These are phyloP conservation scores for Exutisphaerella laricina DNA, from an alignment of 2,329 filamentous ascomycete genomes.

Conservation along the genomic window DNA sequence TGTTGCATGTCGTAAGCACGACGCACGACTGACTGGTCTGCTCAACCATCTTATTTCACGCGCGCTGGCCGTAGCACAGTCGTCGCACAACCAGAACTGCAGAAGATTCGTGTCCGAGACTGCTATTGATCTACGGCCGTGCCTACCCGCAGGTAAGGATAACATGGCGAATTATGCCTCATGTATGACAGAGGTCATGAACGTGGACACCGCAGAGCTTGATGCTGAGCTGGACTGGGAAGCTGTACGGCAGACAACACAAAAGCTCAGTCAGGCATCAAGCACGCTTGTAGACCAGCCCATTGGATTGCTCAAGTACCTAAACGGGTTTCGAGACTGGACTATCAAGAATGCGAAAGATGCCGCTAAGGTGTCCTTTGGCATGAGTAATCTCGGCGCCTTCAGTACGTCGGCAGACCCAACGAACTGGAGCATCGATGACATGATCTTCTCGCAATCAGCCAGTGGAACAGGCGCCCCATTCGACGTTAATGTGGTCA, in stretches of 20 bases:
- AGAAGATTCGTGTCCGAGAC: conserved; percentile 37
- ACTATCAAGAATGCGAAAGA: conserved; percentile 36
- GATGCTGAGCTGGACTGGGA: conserved; percentile 30
- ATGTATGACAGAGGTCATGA: conserved; percentile 14
- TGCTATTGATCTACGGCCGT: conserved; percentile 40
- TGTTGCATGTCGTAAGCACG: conserved; percentile 29
- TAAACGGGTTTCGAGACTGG: conserved; percentile 39
- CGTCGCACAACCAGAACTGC: conserved; percentile 9
- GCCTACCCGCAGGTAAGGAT: conserved; percentile 29
- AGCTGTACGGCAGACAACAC: conserved; percentile 31
- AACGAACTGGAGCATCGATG: conserved; percentile 25
- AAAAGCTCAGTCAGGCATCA: conserved; percentile 31
- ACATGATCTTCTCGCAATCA: conserved; percentile 44
- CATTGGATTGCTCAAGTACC: conserved; percentile 41
- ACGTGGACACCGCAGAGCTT: not conserved
- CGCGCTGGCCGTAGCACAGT: conserved; percentile 33
- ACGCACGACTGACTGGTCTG: conserved; percentile 39
- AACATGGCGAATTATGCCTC: conserved; percentile 37
- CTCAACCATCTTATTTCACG: conserved; percentile 39
- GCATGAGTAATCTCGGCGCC: conserved; percentile 43
- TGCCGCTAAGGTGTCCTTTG: conserved; percentile 39
- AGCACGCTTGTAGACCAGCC: conserved; percentile 36
- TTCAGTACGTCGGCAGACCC: conserved; percentile 28
- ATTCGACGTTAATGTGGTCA: conserved; percentile 41
- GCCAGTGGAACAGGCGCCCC: conserved; percentile 37